These are phyloP conservation scores for Rosa multiflora DNA, from an alignment of 306 rosid genomes.

Conservation along the genomic window DNA sequence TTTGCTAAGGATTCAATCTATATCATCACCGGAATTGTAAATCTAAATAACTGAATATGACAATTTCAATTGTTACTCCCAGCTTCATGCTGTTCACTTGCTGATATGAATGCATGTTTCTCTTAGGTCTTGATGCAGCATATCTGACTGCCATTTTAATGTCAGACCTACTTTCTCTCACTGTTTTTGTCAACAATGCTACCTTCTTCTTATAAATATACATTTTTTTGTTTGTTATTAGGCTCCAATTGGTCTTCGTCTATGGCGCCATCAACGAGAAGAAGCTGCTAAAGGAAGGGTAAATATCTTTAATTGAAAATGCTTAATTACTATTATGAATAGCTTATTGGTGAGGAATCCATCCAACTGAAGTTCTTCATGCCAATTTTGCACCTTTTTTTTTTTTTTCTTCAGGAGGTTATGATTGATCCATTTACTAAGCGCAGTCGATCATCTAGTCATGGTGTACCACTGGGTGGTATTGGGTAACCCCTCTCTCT, in stretches of 20 bases:
- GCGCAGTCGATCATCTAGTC: conserved; percentile 54
- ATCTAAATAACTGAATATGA: background rate
- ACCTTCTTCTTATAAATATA: background rate
- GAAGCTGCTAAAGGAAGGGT: conserved; percentile 76
- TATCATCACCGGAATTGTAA: background rate
- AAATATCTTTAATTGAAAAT: conserved; percentile 24
- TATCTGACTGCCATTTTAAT: background rate
- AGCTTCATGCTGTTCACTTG: background rate
- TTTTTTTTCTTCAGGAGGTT: conserved; percentile 37
- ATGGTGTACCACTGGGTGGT: conserved; percentile 90
- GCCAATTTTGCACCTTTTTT: conserved; percentile 16
- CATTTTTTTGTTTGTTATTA: conserved; percentile 33
- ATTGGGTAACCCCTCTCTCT: conserved; percentile 59
- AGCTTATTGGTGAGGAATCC: conserved; percentile 20
- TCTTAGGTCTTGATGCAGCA: conserved; percentile 15
- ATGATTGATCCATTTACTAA: conserved; percentile 67
- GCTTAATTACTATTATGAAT: conserved; percentile 20
- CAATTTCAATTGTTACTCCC: background rate
- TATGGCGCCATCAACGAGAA: conserved; percentile 60
- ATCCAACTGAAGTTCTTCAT: conserved; percentile 19
- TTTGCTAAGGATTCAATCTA: background rate
- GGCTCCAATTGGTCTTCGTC: conserved; percentile 83
- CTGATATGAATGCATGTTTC: conserved; percentile 10
- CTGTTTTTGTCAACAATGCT: conserved; percentile 18
- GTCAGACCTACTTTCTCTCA: background rate